Evolutionary conservation across 768 basidiomycete species (phyloP).

Genomic region (Psilocybe sp.): DNA sequence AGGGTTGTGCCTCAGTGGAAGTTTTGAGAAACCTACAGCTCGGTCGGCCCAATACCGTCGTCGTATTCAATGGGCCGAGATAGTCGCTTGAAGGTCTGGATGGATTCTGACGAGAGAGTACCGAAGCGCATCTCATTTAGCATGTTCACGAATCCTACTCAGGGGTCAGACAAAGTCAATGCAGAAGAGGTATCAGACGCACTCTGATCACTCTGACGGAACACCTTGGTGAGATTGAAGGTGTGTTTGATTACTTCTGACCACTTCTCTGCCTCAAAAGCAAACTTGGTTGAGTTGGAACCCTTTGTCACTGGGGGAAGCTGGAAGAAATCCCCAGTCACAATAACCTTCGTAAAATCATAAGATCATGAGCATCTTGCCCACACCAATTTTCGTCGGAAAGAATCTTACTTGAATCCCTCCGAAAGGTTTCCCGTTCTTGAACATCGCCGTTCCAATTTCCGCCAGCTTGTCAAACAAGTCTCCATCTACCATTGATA

Average conservation of each 20-base stretch:
- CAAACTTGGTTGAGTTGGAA: slow-evolving; percentile 68
- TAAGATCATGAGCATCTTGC: background rate
- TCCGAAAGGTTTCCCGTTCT: slow-evolving; percentile 75
- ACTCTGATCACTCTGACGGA: slow-evolving; percentile 92
- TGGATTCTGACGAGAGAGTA: slow-evolving; percentile 58
- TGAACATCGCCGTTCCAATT: slow-evolving; percentile 66
- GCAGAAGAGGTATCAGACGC: slow-evolving; percentile 15
- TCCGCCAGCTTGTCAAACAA: slow-evolving; percentile 86
- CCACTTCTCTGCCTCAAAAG: slow-evolving; percentile 89
- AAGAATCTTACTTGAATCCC: slow-evolving; percentile 74
- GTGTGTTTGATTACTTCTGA: slow-evolving; percentile 68
- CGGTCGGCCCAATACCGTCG: slow-evolving; percentile 86
- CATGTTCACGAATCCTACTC: slow-evolving; percentile 88
- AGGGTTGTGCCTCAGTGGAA: background rate
- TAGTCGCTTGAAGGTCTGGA: slow-evolving; percentile 68
- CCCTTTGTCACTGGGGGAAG: slow-evolving; percentile 85
- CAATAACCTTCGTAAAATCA: slow-evolving; percentile 56
- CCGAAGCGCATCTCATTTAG: slow-evolving; percentile 99
- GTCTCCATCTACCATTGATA: slow-evolving; percentile 96
- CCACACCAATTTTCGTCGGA: background rate
- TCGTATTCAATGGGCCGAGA: slow-evolving; percentile 68
- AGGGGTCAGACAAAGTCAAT: background rate
- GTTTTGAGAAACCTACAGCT: slow-evolving; percentile 56
- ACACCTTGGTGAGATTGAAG: slow-evolving; percentile 93
- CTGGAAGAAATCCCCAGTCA: slow-evolving; percentile 98